A percentile compares a stretch with the other conserved stretches of the same genome.
These are phyloP conservation scores for Borealophlyctis nickersoniae DNA, from an alignment of 192 early-diverging fungal genomes.

Conservation along the genomic window DNA sequence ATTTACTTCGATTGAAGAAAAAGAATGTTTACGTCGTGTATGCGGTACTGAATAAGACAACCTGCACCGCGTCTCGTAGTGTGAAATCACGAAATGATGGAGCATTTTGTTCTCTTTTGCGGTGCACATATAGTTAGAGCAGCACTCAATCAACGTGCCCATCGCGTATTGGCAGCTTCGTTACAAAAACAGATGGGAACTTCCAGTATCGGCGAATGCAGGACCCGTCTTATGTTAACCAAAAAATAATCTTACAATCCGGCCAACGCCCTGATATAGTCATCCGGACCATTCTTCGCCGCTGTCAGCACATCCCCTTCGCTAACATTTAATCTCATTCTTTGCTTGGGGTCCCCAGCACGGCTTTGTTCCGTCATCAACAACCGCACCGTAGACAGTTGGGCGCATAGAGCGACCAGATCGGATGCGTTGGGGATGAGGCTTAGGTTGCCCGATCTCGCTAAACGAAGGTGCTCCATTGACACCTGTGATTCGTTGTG, in stretches of 20 bases:
- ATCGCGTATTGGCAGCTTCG: too few species aligned
- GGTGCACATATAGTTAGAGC: too few species aligned
- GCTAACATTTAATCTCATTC: slow-evolving; percentile 65
- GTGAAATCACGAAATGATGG: too few species aligned
- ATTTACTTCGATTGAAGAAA: slow-evolving; percentile 32
- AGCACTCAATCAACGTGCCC: too few species aligned
- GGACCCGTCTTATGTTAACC: too few species aligned
- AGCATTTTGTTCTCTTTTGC: too few species aligned
- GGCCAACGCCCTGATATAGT: background rate
- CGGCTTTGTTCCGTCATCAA: slow-evolving; percentile 18
- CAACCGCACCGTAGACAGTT: slow-evolving; percentile 16
- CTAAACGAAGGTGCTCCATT: slow-evolving; percentile 65
- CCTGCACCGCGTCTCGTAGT: too few species aligned
- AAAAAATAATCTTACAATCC: background rate
- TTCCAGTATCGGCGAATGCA: too few species aligned
- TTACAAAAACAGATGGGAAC: too few species aligned
- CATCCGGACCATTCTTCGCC: slow-evolving; percentile 28
- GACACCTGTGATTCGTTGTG: slow-evolving; percentile 30
- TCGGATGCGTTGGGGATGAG: slow-evolving; percentile 60
- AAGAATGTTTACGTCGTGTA: too few species aligned
- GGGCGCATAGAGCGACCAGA: slow-evolving; percentile 59
- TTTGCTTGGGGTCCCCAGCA: slow-evolving; percentile 54
- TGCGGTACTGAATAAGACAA: too few species aligned
- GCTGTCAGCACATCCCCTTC: slow-evolving; percentile 82
- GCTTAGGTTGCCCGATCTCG: slow-evolving; percentile 47